Conservation (phyloP, 129 eudicot species). For the Heracleum sosnowskyi region DNA sequence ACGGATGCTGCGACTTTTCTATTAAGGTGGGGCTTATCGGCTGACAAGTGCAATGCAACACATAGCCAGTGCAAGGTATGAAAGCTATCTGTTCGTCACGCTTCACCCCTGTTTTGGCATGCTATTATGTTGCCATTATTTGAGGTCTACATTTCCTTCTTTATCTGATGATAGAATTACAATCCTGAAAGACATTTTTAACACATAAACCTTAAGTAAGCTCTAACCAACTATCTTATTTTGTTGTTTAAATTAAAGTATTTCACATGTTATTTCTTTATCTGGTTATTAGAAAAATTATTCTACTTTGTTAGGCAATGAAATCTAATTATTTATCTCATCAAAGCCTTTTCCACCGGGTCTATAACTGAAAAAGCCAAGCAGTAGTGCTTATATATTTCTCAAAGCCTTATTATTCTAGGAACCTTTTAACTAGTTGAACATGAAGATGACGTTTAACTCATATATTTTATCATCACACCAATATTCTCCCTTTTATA, state of each 20-base stretch:
- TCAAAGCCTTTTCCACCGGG: neutral
- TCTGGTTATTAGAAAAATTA: neutral
- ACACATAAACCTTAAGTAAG: neutral
- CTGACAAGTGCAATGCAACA: conserved; percentile 81
- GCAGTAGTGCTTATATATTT: neutral
- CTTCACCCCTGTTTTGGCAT: neutral
- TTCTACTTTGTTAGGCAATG: neutral
- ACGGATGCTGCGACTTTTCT: conserved; percentile 80
- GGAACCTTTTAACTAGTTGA: neutral
- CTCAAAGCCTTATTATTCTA: neutral
- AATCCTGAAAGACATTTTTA: neutral
- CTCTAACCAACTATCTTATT: neutral
- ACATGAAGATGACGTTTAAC: neutral
- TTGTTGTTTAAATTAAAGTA: neutral
- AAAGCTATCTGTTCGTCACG: neutral
- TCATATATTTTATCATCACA: neutral
- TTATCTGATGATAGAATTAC: neutral
- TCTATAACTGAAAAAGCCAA: neutral
- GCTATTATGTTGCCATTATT: neutral
- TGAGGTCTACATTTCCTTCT: too few species aligned
- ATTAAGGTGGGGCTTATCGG: conserved; percentile 68
- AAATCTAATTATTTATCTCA: neutral
- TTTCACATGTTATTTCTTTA: neutral
- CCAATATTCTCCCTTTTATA: neutral
- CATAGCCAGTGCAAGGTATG: conserved; percentile 93